These are phyloP conservation scores for Serendipita sp. DNA, from an alignment of 768 basidiomycete species.

Conservation along the genomic window DNA sequence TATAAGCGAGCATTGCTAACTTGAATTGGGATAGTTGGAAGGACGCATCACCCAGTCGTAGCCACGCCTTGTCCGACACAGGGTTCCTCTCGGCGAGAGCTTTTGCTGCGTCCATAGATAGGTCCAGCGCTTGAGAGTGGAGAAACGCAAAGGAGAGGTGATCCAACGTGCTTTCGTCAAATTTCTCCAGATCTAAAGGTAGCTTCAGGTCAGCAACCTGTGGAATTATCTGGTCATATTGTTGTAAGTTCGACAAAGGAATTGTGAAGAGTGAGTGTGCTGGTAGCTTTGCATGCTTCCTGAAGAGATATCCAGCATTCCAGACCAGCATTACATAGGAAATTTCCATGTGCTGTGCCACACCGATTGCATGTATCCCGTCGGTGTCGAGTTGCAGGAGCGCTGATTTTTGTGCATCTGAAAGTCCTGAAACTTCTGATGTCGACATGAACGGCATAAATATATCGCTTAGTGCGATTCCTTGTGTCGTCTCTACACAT, in stretches of 20 bases:
- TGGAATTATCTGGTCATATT: constrained; percentile 32
- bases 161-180: constrained; percentile 25
- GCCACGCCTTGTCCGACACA: constrained; percentile 29
- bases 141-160: constrained; percentile 33
- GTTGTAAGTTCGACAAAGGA: constrained; percentile 21
- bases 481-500: no score
- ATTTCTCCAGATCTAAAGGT: constrained; percentile 19
- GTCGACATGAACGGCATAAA: background rate
- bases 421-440: background rate
- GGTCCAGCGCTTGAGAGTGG: constrained; percentile 21
- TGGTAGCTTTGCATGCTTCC: constrained; percentile 32
- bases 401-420: background rate
- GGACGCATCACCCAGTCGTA: constrained; percentile 35
- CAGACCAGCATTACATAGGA: constrained; percentile 38
- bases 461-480: no score
- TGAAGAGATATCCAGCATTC: constrained; percentile 35
- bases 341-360: background rate
- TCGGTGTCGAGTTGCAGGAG: background rate
- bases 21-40: constrained; percentile 24
- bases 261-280: constrained; percentile 43
- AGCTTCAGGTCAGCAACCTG: constrained; percentile 30
- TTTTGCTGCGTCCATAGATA: constrained; percentile 22
- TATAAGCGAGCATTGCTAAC: constrained; percentile 40
- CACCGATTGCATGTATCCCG: background rate
- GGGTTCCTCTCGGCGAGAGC: constrained; percentile 21